phyloP scores from a whole-genome alignment of 768 basidiomycete genomes.

The Neoboletus subvelutipes region DNA sequence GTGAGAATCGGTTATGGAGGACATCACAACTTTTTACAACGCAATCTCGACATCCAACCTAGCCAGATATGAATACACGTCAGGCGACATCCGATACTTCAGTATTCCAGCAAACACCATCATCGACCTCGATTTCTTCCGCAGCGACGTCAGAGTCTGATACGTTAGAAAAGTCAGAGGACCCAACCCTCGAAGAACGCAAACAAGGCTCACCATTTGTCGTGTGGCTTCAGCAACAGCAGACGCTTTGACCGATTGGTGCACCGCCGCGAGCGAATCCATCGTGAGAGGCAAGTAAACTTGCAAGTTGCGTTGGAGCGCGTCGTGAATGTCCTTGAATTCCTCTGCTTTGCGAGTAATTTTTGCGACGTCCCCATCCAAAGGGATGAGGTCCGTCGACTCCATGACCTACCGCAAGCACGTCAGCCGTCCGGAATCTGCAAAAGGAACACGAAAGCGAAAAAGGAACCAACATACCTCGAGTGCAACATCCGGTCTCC shows the following conservation, averaged over 20 bases:
- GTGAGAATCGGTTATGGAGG: not conserved
- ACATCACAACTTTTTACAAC: constrained; percentile 38
- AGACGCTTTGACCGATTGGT: constrained; percentile 73
- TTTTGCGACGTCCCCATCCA: constrained; percentile 80
- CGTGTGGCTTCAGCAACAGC: constrained; percentile 70
- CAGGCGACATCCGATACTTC: constrained; percentile 86
- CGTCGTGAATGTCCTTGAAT: constrained; percentile 83
- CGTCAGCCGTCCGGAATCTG: not conserved
- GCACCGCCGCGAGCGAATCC: constrained; percentile 84
- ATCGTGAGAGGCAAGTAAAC: constrained; percentile 87
- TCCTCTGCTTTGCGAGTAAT: constrained; percentile 87
- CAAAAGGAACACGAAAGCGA: not conserved
- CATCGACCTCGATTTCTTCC: constrained; percentile 80
- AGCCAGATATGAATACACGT: constrained; percentile 87
- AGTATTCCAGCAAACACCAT: constrained; percentile 89
- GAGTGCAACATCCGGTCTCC: constrained; percentile 73
- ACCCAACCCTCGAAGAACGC: constrained; percentile 14
- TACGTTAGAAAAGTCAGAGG: constrained; percentile 25
- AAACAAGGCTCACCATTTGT: constrained; percentile 57
- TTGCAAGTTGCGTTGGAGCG: constrained; percentile 87
- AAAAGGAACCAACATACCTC: constrained; percentile 53
- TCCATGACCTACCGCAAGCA: constrained; percentile 66
- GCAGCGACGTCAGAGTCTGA: constrained; percentile 59
- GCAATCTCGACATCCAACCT: constrained; percentile 85
- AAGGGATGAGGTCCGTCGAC: constrained; percentile 81